Evolutionary conservation across 129 eudicot species (phyloP).

Genomic region (Centella asiatica): DNA sequence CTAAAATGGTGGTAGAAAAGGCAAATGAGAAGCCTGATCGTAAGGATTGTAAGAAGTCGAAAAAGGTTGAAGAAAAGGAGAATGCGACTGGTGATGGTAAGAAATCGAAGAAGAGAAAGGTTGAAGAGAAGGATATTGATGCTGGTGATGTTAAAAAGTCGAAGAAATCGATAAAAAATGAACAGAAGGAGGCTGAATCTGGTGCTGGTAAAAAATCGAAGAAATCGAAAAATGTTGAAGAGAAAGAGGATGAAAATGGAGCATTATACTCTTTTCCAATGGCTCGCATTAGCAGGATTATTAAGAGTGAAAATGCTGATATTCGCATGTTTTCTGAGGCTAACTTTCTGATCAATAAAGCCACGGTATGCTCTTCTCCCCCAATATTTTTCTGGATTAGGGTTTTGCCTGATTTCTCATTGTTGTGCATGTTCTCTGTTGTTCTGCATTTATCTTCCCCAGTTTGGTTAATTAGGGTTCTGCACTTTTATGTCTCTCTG

Average conservation of each 20-base stretch:
- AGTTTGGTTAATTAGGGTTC: no score
- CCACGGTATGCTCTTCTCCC: conserved; percentile 38
- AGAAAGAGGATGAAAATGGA: conserved; percentile 22
- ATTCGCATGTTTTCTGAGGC: conserved; percentile 56
- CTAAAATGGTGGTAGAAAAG: no score
- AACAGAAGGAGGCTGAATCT: no score
- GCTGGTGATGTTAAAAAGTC: no score
- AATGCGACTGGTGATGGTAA: no score
- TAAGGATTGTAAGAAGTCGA: no score
- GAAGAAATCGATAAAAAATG: no score
- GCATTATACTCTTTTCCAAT: conserved; percentile 44
- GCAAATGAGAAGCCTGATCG: no score
- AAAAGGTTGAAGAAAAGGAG: conserved; percentile 3
- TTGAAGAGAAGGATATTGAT: no score
- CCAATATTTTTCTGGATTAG: not conserved
- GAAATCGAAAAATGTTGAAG: conserved; percentile 13
- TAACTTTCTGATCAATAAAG: conserved; percentile 61
- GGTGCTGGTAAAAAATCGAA: conserved; percentile 10
- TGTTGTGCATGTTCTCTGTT: not conserved
- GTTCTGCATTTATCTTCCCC: not conserved
- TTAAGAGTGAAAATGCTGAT: conserved; percentile 50
- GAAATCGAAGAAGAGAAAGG: no score
- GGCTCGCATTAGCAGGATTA: conserved; percentile 49
- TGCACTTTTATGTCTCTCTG: no score
- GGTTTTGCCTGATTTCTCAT: not conserved